Evolutionary conservation across 345 rosid genomes (phyloP).

Genomic region (Pistacia atlantica): DNA sequence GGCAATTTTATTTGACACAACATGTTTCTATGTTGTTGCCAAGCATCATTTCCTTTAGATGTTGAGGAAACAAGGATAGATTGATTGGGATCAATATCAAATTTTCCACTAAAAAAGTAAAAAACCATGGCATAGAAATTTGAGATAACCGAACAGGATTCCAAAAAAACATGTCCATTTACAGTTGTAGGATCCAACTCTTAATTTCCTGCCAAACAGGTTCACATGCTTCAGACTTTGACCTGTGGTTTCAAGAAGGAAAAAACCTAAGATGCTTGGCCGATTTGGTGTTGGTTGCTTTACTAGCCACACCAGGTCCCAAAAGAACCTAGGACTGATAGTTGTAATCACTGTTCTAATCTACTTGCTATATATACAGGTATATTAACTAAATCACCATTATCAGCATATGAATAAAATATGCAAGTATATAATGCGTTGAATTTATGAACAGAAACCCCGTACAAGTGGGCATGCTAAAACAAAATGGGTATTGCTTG

Average conservation of each 20-base stretch:
- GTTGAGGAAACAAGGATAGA: not conserved
- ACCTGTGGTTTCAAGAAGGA: slow-evolving; percentile 2
- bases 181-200: not conserved
- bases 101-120: too few species aligned
- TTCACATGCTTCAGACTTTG: slow-evolving; percentile 10
- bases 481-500: not conserved
- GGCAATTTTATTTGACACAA: slow-evolving; percentile 11
- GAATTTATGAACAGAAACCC: slow-evolving; percentile 20
- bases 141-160: not conserved
- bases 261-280: slow-evolving; percentile 9
- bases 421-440: slow-evolving; percentile 7
- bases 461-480: slow-evolving; percentile 16
- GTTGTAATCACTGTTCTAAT: too few species aligned
- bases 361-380: not conserved
- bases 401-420: slow-evolving; percentile 1
- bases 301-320: slow-evolving; percentile 4
- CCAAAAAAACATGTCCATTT: too few species aligned
- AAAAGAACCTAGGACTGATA: not conserved
- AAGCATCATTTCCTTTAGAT: not conserved
- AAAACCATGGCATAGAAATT: not conserved
- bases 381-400: not conserved
- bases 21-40: slow-evolving; percentile 1
- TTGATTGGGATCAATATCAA: not conserved
- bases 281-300: not conserved
- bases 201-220: not conserved